Evolutionary conservation across 2,329 filamentous ascomycete genomes (phyloP), one percentile per base, ranked within the genome.

Genomic region (Tetracladium maxilliforme): DNA sequence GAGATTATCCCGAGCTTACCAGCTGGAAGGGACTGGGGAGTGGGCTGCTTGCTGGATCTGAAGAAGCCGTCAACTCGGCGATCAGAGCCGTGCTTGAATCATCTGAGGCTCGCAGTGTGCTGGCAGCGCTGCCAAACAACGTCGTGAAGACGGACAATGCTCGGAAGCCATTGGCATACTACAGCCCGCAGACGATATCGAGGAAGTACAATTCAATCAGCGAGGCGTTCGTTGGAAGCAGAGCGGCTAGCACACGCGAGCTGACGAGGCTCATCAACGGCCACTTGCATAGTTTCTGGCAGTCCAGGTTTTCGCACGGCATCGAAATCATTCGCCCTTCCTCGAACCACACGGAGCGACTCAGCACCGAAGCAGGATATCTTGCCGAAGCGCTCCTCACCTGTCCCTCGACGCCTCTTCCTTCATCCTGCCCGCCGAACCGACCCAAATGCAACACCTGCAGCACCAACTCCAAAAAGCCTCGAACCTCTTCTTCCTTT

Each of bases 241-340:
- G 63, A 10, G 63, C 67, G 16, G 56, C 61, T 22, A 81, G 77
- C 3, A 57, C 87, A 14, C 51, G 54, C 27, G 58, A 64, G 25
- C 66, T 95, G 17, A 76, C 77, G 30, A 56, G 67, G 22, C 64
- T 95, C 30, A 80, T 94, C 44, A 86, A 80, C 41, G 66, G 75
- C 3, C 90, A 95, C 47, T 61, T 95, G 4, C 86, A 94, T 45
- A 64, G 65, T 27, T 78, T 73, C 8, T 95, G 90, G 70, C 83
- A 92, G 43, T 80, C 76, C 38, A 61, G 61, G 13, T 92, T 90
- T 48, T 57, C 68, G 2, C 61, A 66, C 19, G 87, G 90, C 16
- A 76, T 95, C 29, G 68, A 74, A 5, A 71, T 94, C 4, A 57
- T 92, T 21, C 86, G 92, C 45, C 84, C 87, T 1, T 61, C 79